Evolutionary conservation across 805 yeast genomes (phyloP), one percentile per base, ranked within the genome.

Genomic region (Lipomyces anomalus): DNA sequence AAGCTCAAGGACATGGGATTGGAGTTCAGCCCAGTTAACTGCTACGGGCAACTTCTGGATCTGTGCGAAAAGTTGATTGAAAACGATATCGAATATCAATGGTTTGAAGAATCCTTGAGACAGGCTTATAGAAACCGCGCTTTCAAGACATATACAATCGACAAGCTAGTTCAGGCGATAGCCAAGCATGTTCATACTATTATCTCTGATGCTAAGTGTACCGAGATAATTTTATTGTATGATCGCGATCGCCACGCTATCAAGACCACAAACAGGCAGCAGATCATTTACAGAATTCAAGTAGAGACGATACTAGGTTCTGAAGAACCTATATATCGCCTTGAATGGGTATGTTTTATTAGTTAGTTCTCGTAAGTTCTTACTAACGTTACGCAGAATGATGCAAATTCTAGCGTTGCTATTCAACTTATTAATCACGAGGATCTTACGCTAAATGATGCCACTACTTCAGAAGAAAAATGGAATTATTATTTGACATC

Each of bases 401-500:
- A 76, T 46, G 53, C 61, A 1, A 67, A 67, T 1, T 69, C 70
- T 37, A 67, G 70, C 40, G 82, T 84, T 13, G 74, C 75, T 44
- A 80, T 94, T 52, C 90, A 87, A 58, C 87, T 83, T 65, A 80
- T 92, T 45, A 89, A 90, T 6, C 70, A 86, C 36, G 95, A 87
- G 59, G 97, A 90, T 61, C 69, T 89, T 57, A 89, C 97, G 0
- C 73, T 89, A 60, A 81, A 81, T 47, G 85, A 84, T 53, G 71
- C 75, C 7, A 70, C 72, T 56, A 75, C 80, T 20, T 77, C 79
- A 2, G 90, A 84, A 57, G 94, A 86, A 53, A 78, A 77, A 58
- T 92, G 95, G 84, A 89, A 87, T 62, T 90, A 92, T 68, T 92
- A 92, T 61, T 75, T 92, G 41, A 90, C 97, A 0, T 84, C 95